Conservation (phyloP, 345 rosid species). For the Hibiscus tridactylites region DNA sequence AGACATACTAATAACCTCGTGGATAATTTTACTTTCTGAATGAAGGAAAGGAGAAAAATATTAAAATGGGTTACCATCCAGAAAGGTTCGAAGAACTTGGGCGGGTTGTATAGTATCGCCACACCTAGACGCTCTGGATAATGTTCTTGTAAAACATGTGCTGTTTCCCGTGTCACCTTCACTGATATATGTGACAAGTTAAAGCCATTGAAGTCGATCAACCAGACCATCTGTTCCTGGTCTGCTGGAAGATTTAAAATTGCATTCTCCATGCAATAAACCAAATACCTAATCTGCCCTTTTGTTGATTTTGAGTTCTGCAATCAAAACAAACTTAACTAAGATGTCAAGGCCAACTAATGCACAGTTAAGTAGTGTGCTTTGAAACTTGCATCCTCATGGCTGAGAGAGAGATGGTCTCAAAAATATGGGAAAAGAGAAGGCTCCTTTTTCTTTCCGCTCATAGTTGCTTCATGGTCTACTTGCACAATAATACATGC, state of each 20-base stretch:
- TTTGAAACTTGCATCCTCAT: background rate
- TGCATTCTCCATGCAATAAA: slow-evolving; percentile 98
- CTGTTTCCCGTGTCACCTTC: slow-evolving; percentile 78
- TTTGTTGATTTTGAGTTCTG: slow-evolving; percentile 86
- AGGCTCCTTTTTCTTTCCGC: background rate
- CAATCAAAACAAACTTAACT: slow-evolving; percentile 16
- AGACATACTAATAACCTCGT: background rate
- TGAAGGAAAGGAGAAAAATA: background rate
- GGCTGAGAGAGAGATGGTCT: background rate
- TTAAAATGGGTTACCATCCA: slow-evolving; percentile 47
- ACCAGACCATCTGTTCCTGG: slow-evolving; percentile 92
- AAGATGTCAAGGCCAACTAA: slow-evolving; percentile 13
- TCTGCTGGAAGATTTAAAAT: slow-evolving; percentile 57
- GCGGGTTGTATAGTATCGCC: slow-evolving; percentile 78
- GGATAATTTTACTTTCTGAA: background rate
- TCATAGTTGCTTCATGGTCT: background rate
- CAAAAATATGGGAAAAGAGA: background rate
- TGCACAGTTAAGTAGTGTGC: background rate
- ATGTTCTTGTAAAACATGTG: slow-evolving; percentile 75
- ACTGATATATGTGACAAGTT: slow-evolving; percentile 66
- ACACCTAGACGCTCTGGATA: slow-evolving; percentile 84
- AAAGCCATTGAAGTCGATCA: slow-evolving; percentile 78
- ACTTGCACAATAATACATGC: background rate
- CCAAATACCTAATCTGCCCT: slow-evolving; percentile 83
- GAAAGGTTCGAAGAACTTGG: slow-evolving; percentile 92